phyloP scores from a whole-genome alignment of 352 stramenopile species.

The Pythium grandisporangium region DNA sequence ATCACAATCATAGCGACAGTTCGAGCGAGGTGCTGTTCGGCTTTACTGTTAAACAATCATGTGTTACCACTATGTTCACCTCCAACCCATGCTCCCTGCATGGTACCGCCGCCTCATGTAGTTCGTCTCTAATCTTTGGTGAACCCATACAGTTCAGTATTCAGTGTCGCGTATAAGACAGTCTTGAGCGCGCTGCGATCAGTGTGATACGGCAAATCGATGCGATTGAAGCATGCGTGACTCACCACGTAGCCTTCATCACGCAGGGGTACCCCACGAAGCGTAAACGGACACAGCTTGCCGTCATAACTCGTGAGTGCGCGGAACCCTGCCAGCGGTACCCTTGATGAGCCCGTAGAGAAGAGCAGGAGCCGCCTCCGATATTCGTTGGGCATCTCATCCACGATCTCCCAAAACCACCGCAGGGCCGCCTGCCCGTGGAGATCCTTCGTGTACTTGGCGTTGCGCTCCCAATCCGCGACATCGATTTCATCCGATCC shows the following conservation, averaged over 20 bases:
- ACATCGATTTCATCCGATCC: constrained; percentile 95
- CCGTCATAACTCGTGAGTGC: constrained; percentile 78
- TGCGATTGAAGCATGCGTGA: constrained; percentile 66
- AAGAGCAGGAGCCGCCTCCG: constrained; percentile 69
- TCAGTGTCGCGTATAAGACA: constrained; percentile 32
- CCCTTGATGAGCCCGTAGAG: constrained; percentile 67
- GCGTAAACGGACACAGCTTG: constrained; percentile 60
- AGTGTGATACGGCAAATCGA: constrained; percentile 93
- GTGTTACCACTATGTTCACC: too few relatives aligned
- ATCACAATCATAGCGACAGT: too few relatives aligned
- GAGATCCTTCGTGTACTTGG: constrained; percentile 40
- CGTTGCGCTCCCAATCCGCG: constrained; percentile 92
- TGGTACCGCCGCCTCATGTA: too few relatives aligned
- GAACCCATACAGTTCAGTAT: constrained; percentile 51
- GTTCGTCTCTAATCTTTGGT: constrained; percentile 41
- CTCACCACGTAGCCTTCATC: constrained; percentile 20
- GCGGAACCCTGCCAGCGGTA: constrained; percentile 63
- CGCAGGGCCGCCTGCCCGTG: constrained; percentile 17
- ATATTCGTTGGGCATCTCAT: constrained; percentile 77
- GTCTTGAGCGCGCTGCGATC: constrained; percentile 62
- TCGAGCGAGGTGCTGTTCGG: too few relatives aligned
- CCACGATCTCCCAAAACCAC: constrained; percentile 97
- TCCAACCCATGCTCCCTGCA: too few relatives aligned
- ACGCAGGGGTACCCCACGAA: constrained; percentile 33
- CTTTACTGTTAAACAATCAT: too few relatives aligned